Evolutionary conservation across 2,329 filamentous ascomycete species (phyloP).

Genomic region (Apiospora kogelbergensis): DNA sequence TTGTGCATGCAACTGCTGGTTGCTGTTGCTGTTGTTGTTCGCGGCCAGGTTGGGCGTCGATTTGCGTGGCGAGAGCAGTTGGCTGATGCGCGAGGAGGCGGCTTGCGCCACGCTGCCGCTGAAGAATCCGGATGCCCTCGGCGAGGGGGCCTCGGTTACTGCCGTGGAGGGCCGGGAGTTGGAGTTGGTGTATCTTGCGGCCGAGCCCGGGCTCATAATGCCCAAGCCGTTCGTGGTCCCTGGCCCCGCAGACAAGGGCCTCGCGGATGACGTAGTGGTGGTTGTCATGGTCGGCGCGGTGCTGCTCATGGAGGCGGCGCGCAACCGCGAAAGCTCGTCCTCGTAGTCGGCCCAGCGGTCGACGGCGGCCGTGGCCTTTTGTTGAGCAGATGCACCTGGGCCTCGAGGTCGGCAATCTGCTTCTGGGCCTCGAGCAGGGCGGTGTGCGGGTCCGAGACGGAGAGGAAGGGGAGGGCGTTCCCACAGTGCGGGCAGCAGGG

Average conservation of each 20-base stretch:
- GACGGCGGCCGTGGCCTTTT: conserved; percentile 67
- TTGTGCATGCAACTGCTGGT: conserved; percentile 7
- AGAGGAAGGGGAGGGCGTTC: conserved; percentile 34
- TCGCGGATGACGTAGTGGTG: not conserved
- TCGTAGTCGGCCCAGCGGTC: conserved; percentile 77
- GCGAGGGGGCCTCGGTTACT: conserved; percentile 15
- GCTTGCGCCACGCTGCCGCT: conserved; percentile 19
- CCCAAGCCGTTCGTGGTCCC: not conserved
- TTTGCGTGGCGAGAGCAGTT: conserved; percentile 31
- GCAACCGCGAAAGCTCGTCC: conserved; percentile 67
- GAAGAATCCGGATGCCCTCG: conserved; percentile 29
- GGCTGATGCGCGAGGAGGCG: conserved; percentile 30
- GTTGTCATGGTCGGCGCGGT: conserved; percentile 16
- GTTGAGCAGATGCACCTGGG: conserved; percentile 68
- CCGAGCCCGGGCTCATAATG: not conserved
- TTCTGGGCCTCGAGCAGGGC: conserved; percentile 55
- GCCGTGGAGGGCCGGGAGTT: conserved; percentile 14
- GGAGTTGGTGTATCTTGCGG: not conserved
- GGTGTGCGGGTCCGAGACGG: conserved; percentile 32
- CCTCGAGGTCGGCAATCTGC: conserved; percentile 68
- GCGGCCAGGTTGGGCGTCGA: conserved; percentile 16
- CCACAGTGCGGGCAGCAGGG: conserved; percentile 52
- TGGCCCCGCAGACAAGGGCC: not conserved
- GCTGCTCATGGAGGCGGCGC: conserved; percentile 36
- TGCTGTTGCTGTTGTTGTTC: conserved; percentile 5